Conservation (phyloP, 1,284 basidiomycete species). For the Puccinia hordei region DNA sequence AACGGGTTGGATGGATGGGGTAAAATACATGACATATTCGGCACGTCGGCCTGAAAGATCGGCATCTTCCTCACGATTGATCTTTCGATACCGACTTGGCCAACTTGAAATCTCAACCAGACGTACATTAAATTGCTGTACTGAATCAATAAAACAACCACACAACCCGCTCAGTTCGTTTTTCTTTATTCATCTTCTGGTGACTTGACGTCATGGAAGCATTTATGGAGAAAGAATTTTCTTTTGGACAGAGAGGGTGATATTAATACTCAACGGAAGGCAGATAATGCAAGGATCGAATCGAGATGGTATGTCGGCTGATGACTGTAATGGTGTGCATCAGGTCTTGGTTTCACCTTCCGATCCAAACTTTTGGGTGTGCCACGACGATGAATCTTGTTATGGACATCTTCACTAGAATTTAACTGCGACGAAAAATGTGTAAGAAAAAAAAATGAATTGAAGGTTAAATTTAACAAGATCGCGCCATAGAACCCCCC, state of each 20-base stretch:
- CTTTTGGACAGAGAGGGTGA: neutral
- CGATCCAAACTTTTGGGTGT: neutral
- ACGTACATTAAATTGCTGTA: conserved; percentile 60
- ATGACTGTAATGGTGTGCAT: neutral
- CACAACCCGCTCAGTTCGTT: neutral
- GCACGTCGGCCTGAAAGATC: conserved; percentile 54
- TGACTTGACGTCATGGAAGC: neutral
- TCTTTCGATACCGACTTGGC: conserved; percentile 56
- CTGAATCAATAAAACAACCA: conserved; percentile 51
- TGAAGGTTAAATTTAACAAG: neutral
- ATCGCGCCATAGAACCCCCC: no score
- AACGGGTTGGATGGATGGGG: conserved; percentile 2
- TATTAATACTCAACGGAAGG: conserved; percentile 19
- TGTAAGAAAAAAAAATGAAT: neutral
- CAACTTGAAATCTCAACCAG: conserved; percentile 60
- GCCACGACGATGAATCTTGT: neutral
- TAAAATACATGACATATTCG: conserved; percentile 64
- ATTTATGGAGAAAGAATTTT: neutral
- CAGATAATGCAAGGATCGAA: conserved; percentile 22
- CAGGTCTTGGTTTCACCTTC: conserved; percentile 13
- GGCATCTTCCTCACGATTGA: conserved; percentile 52
- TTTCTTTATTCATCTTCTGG: no score
- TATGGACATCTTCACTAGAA: conserved; percentile 43
- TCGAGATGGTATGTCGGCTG: neutral
- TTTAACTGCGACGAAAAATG: conserved; percentile 23